These are phyloP conservation scores for Adansonia gregorii DNA, from an alignment of 441 rosid species.

Conservation along the genomic window DNA sequence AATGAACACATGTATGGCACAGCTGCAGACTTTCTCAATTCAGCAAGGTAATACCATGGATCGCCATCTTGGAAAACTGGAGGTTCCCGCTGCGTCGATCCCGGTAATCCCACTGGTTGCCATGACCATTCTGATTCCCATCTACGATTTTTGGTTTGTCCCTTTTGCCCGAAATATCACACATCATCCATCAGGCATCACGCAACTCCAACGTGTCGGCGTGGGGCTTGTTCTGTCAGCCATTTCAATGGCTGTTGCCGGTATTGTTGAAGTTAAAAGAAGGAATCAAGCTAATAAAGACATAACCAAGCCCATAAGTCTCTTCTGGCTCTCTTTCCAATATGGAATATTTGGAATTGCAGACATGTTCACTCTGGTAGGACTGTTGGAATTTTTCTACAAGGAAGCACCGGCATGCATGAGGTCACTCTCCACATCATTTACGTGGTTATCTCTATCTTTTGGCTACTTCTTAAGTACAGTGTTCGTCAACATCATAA, in stretches of 20 bases:
- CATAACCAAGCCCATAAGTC: constrained; percentile 17
- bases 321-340: constrained; percentile 35
- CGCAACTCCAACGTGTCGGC: constrained; percentile 26
- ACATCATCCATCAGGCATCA: constrained; percentile 28
- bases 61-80: constrained; percentile 17
- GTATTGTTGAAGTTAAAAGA: constrained; percentile 43
- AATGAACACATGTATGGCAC: constrained; percentile 68
- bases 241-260: constrained; percentile 27
- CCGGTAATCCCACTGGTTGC: constrained; percentile 23
- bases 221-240: constrained; percentile 29
- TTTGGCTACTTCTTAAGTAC: constrained; percentile 33
- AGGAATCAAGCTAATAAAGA: constrained; percentile 28
- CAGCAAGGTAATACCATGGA: constrained; percentile 18
- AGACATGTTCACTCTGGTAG: constrained; percentile 38
- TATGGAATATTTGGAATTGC: constrained; percentile 35
- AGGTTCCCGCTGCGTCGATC: constrained; percentile 22
- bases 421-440: constrained; percentile 27
- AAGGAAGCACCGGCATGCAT: constrained; percentile 28
- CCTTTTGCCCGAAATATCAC: constrained; percentile 30
- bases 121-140: constrained; percentile 25
- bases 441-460: constrained; percentile 22
- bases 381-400: constrained; percentile 33
- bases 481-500: constrained; percentile 18
- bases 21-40: constrained; percentile 41
- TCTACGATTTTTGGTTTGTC: constrained; percentile 21